Conservation (phyloP, 306 rosid species). For the Herpetospermum pedunculosum region DNA sequence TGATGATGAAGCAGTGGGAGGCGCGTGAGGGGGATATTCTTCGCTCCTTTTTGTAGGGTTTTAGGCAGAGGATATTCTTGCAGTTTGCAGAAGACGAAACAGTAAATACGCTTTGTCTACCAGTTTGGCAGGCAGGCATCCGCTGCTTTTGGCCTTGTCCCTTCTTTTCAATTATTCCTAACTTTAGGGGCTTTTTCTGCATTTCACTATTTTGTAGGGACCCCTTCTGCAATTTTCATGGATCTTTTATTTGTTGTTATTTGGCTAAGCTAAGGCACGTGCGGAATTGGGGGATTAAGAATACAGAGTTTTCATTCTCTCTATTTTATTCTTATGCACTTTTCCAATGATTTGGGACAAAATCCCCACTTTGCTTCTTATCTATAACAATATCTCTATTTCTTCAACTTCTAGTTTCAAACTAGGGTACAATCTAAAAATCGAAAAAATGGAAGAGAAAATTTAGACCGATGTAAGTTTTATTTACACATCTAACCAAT, state of each 20-base stretch:
- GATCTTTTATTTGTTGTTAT: background rate
- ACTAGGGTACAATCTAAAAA: too few species aligned
- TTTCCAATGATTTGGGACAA: background rate
- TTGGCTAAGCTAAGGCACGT: background rate
- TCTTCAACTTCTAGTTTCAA: too few species aligned
- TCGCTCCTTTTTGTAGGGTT: background rate
- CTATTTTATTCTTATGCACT: background rate
- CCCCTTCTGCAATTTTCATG: background rate
- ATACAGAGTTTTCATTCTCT: background rate
- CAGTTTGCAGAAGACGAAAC: background rate
- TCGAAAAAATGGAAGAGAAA: too few species aligned
- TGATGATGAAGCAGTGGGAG: background rate
- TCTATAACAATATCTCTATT: too few species aligned
- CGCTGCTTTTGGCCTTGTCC: background rate
- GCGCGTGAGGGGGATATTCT: background rate
- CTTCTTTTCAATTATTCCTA: background rate
- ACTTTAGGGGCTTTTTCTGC: background rate
- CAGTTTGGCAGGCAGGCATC: background rate
- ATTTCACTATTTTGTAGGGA: background rate
- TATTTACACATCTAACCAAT: too few species aligned
- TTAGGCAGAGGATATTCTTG: constrained; percentile 1
- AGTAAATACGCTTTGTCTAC: constrained; percentile 4
- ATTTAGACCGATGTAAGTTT: too few species aligned
- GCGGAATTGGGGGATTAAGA: background rate
- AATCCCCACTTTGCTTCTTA: too few species aligned